A percentile compares a stretch with the other conserved stretches of the same genome.
phyloP scores from a whole-genome alignment of 257 asterid species.

The Nicotiana obtusifolia region DNA sequence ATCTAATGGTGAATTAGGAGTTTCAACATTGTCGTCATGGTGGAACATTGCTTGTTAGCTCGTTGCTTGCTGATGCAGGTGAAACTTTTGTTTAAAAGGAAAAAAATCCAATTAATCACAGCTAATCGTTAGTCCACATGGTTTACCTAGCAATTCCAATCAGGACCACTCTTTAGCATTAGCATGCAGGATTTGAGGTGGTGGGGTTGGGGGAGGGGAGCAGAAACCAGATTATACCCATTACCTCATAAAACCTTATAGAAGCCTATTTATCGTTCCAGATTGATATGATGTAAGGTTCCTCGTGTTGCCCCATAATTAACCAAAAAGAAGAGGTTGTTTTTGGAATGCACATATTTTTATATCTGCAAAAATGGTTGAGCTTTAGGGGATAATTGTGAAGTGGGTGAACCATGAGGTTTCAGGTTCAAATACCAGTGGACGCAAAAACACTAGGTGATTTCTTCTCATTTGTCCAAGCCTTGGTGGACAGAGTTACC shows the following conservation, averaged over 20 bases:
- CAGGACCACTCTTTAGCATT: neutral
- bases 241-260: neutral
- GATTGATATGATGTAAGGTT: neutral
- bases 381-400: neutral
- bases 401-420: no score
- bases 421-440: no score
- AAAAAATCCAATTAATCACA: neutral
- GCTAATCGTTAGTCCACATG: neutral
- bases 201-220: neutral
- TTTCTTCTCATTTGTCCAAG: no score
- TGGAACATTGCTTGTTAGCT: neutral
- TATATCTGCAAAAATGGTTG: neutral
- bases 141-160: neutral
- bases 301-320: no score
- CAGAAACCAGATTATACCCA: neutral
- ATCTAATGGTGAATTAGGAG: neutral
- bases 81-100: neutral
- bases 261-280: neutral
- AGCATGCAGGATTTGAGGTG: neutral
- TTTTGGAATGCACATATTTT: neutral
- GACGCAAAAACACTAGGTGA: no score
- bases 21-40: neutral
- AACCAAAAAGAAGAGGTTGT: no score
- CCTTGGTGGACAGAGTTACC: no score
- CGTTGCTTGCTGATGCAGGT: neutral